phyloP scores from a whole-genome alignment of 768 basidiomycete species.

The Boletales sp. region DNA sequence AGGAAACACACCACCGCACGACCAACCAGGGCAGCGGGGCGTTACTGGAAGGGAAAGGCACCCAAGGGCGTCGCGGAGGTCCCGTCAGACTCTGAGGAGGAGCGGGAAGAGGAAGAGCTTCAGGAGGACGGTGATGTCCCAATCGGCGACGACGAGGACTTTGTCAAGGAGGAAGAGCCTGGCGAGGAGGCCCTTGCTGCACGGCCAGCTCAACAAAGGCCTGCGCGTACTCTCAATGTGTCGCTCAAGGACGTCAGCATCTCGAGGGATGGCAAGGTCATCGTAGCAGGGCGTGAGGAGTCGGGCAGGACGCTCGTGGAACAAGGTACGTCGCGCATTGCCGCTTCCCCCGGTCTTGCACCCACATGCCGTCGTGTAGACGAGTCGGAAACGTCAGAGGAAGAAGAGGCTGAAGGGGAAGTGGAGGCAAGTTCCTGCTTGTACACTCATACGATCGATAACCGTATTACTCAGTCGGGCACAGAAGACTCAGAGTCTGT shows the following conservation, averaged over 20 bases:
- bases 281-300: conserved; percentile 74
- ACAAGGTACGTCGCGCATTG: conserved; percentile 35
- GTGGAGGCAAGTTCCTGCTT: conserved; percentile 36
- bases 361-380: conserved; percentile 9
- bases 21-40: conserved; percentile 73
- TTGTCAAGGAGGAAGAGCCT: conserved; percentile 43
- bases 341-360: conserved; percentile 5
- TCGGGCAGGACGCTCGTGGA: conserved; percentile 70
- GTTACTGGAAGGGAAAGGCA: conserved; percentile 89
- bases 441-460: conserved; percentile 8
- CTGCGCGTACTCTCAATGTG: conserved; percentile 62
- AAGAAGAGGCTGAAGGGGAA: conserved; percentile 39
- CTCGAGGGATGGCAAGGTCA: conserved; percentile 75
- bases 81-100: conserved; percentile 65
- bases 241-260: conserved; percentile 78
- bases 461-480: conserved; percentile 56
- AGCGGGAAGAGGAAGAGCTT: conserved; percentile 43
- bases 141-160: conserved; percentile 55
- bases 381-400: conserved; percentile 40
- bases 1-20: conserved; percentile 76
- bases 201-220: conserved; percentile 31
- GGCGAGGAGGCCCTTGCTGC: conserved; percentile 41
- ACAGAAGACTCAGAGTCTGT: conserved; percentile 73
- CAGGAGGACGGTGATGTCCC: conserved; percentile 56
- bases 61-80: conserved; percentile 66